Evolutionary conservation across 2,329 filamentous ascomycete genomes (phyloP).

Genomic region (Pestalotiopsis sp.): DNA sequence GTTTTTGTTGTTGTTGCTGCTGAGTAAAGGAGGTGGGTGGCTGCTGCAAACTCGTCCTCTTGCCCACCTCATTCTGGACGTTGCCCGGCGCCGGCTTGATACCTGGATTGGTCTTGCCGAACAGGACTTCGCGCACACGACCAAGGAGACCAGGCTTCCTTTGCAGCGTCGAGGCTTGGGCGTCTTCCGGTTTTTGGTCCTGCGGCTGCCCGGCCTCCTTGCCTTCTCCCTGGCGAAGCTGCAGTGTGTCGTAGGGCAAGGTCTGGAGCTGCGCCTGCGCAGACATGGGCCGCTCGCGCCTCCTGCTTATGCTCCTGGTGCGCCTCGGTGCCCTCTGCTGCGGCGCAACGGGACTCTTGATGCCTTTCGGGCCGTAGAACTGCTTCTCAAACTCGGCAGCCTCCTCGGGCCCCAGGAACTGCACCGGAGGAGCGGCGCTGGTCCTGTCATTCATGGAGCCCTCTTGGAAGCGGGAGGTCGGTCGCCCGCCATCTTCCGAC

Average conservation of each 20-base stretch:
- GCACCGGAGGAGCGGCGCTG: conserved; percentile 70
- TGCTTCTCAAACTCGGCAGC: conserved; percentile 31
- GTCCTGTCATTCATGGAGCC: conserved; percentile 85
- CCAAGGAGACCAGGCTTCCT: conserved; percentile 32
- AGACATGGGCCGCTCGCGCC: conserved; percentile 22
- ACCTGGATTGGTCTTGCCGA: neutral
- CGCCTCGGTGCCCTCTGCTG: neutral
- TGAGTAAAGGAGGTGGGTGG: conserved; percentile 14
- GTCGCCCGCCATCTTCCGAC: conserved; percentile 26
- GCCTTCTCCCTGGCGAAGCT: conserved; percentile 5
- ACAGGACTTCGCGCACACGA: conserved; percentile 31
- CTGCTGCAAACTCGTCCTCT: conserved; percentile 34
- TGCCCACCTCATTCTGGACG: conserved; percentile 24
- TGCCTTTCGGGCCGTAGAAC: conserved; percentile 24
- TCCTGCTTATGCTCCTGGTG: conserved; percentile 3
- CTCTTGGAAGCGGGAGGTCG: conserved; percentile 64
- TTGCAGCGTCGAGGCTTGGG: conserved; percentile 23
- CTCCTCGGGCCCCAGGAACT: conserved; percentile 56
- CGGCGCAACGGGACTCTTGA: neutral
- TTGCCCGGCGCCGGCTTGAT: conserved; percentile 15
- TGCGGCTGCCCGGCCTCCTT: neutral
- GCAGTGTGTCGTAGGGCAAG: conserved; percentile 12
- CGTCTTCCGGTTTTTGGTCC: conserved; percentile 11
- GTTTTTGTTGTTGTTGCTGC: neutral
- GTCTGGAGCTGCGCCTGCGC: conserved; percentile 20